Evolutionary conservation across 345 rosid species (phyloP).

Genomic region (Sonneratia alba): DNA sequence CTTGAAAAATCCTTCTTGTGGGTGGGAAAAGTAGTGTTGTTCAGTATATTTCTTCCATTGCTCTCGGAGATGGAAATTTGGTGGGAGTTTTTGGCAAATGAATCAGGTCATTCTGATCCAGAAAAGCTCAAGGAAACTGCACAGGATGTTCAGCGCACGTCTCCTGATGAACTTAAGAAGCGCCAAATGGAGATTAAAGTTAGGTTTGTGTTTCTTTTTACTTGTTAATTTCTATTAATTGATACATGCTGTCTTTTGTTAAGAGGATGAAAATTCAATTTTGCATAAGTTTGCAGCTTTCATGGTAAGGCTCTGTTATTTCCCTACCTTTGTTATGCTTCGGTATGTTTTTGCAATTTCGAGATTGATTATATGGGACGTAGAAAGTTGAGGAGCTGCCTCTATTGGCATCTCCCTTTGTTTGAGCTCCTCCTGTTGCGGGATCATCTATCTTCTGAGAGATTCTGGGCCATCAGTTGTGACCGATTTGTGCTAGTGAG

Average conservation of each 20-base stretch:
- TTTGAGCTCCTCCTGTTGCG: no score
- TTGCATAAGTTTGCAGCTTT: neutral
- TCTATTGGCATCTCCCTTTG: neutral
- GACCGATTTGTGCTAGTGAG: neutral
- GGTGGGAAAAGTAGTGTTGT: neutral
- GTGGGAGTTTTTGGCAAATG: conserved; percentile 6
- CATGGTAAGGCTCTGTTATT: neutral
- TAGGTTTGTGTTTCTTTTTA: neutral
- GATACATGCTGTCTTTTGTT: neutral
- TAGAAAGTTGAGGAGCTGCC: neutral
- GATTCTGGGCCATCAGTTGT: no score
- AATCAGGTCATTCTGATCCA: conserved; percentile 80
- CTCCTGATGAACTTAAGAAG: conserved; percentile 55
- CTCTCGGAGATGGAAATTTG: neutral
- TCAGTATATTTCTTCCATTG: neutral
- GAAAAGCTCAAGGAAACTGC: conserved; percentile 66
- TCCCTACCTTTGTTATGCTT: neutral
- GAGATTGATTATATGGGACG: neutral
- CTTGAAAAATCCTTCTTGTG: neutral
- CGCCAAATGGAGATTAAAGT: conserved; percentile 83
- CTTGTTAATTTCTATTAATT: neutral
- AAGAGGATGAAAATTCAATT: neutral
- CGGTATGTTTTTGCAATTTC: neutral
- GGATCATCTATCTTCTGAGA: no score
- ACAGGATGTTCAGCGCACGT: conserved; percentile 46